Conservation (phyloP, 2,329 filamentous ascomycete species). For the Stagonosporopsis rhizophila region DNA sequence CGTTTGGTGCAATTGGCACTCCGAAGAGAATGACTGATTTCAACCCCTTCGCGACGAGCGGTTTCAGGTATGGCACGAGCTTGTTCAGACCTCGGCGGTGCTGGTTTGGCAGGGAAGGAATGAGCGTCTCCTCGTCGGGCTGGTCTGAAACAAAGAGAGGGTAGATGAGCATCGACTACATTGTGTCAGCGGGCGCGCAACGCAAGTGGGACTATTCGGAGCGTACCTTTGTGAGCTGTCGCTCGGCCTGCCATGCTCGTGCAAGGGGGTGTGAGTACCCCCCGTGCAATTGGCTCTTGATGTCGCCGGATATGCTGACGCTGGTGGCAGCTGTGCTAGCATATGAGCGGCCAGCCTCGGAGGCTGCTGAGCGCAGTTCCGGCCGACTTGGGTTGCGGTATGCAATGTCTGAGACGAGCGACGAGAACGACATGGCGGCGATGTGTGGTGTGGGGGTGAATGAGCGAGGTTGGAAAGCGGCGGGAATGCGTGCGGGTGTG, state of each 20-base stretch:
- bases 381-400: slow-evolving; percentile 53
- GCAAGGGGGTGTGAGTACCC: slow-evolving; percentile 61
- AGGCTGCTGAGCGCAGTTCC: slow-evolving; percentile 55
- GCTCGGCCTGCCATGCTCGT: slow-evolving; percentile 60
- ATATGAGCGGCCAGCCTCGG: slow-evolving; percentile 57
- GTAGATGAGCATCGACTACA: slow-evolving; percentile 96
- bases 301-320: slow-evolving; percentile 60
- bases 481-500: slow-evolving; percentile 5
- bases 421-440: slow-evolving; percentile 59
- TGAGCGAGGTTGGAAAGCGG: background rate
- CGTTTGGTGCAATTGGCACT: slow-evolving; percentile 79
- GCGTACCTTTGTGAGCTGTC: slow-evolving; percentile 59
- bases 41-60: slow-evolving; percentile 87
- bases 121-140: slow-evolving; percentile 88
- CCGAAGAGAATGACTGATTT: slow-evolving; percentile 95
- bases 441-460: background rate
- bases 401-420: slow-evolving; percentile 60
- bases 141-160: slow-evolving; percentile 95
- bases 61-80: slow-evolving; percentile 81
- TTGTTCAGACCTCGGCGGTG: slow-evolving; percentile 87
- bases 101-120: slow-evolving; percentile 91
- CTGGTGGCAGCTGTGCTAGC: slow-evolving; percentile 61
- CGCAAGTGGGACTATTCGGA: slow-evolving; percentile 2
- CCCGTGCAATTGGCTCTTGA: slow-evolving; percentile 60
- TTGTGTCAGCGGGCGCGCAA: slow-evolving; percentile 26